A percentile compares a stretch with the other conserved stretches of the same genome.
Conservation (phyloP, 371 early-diverging fungal genomes). For the Mucor racemosus region DNA sequence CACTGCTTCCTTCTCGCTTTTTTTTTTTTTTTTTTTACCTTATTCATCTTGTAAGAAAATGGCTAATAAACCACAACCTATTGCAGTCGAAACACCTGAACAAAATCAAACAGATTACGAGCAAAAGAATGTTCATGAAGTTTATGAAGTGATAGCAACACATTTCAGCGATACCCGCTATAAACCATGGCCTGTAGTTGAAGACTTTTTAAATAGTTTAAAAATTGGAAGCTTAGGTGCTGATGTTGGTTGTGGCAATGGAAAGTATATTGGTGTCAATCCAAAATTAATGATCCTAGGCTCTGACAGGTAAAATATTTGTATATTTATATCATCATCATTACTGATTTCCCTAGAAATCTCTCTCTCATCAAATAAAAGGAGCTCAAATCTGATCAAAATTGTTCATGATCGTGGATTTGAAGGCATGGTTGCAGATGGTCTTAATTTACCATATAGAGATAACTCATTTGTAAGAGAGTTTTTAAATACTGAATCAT, state of each 20-base stretch:
- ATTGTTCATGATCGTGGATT: slow-evolving; percentile 79
- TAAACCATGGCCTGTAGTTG: slow-evolving; percentile 98
- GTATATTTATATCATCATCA: neutral
- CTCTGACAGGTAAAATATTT: slow-evolving; percentile 73
- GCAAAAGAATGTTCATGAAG: slow-evolving; percentile 83
- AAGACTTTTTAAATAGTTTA: slow-evolving; percentile 71
- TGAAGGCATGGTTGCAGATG: slow-evolving; percentile 89
- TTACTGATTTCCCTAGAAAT: neutral
- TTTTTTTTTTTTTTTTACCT: slow-evolving; percentile 6
- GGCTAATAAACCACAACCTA: slow-evolving; percentile 57
- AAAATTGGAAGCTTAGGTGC: slow-evolving; percentile 80
- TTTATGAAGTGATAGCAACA: slow-evolving; percentile 90
- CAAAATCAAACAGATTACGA: slow-evolving; percentile 65
- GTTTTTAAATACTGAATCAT: too few relatives aligned
- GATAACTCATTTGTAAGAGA: slow-evolving; percentile 68
- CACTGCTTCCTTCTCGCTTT: too few relatives aligned
- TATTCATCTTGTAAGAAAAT: slow-evolving; percentile 1
- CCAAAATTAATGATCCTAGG: slow-evolving; percentile 76
- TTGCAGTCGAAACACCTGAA: slow-evolving; percentile 55
- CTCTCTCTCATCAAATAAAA: slow-evolving; percentile 1
- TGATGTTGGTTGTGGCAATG: slow-evolving; percentile 98
- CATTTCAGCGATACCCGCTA: slow-evolving; percentile 96
- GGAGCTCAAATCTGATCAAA: slow-evolving; percentile 79
- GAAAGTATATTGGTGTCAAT: slow-evolving; percentile 94
- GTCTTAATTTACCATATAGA: slow-evolving; percentile 79